Evolutionary conservation across 108 stramenopile species (phyloP), one percentile per base, ranked within the genome.

Genomic region (Nitzschia sp.): DNA sequence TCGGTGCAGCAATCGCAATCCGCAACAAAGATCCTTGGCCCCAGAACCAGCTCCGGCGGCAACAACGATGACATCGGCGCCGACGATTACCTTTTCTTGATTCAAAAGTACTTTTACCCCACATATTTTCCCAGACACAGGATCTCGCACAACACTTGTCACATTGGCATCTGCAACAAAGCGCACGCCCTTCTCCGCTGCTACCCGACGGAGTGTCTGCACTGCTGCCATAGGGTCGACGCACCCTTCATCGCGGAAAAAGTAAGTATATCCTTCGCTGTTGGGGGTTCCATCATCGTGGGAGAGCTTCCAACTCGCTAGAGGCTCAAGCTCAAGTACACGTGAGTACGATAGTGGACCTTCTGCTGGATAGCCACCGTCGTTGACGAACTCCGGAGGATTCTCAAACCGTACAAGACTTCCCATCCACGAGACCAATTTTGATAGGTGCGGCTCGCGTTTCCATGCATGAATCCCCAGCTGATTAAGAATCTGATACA

Each of bases 381-480:
- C 56, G 11, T 32, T 6, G 36, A 69, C 54, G 38, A 63, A 58
- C 25, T 30, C 6, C 2, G 65, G 58, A 3, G 64, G 70, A 16
- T 45, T 44, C 53, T 31, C 25, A 28, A 53, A 76, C 47, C 79
- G 77, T 1, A 85, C 68, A 55, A 89, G 38, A n/a, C 74, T 64
- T 26, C 87, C 87, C 26, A 59, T 72, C 84, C 84, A 89, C 2
- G 58, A 57, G 27, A 80, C 78, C 6, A 71, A 38, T 6, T 68
- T 17, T 53, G 63, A 55, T n/a, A 84, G 52, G 11, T 73, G 26
- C 6, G 74, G 33, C 59, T 82, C 80, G 32, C 66, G 35, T 45
- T 72, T 75, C 87, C 87, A 89, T 16, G 68, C 63, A 36, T 74
- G 69, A 71, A 89, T 78, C 17, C 87, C 85, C 28, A 84, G n/a